phyloP scores from a whole-genome alignment of 768 basidiomycete genomes.

The Boletales sp. region DNA sequence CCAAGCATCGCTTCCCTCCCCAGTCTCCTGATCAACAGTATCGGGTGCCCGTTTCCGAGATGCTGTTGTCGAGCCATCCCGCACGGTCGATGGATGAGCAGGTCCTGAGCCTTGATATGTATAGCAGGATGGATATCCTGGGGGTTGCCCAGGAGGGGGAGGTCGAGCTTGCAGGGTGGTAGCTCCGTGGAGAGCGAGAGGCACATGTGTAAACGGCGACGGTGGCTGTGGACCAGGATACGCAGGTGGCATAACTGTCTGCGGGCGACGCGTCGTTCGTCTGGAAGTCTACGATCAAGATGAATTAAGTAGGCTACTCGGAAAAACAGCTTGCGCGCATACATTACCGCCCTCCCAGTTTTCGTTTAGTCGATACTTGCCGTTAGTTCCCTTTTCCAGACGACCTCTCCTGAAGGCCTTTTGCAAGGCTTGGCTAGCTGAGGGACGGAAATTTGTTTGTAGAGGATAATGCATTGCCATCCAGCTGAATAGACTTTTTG shows the following conservation, averaged over 20 bases:
- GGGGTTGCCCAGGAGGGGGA: constrained; percentile 27
- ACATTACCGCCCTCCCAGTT: constrained; percentile 82
- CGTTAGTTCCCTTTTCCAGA: constrained; percentile 68
- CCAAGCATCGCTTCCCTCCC: constrained; percentile 60
- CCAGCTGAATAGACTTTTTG: constrained; percentile 81
- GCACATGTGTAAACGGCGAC: constrained; percentile 62
- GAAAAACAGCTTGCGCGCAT: constrained; percentile 27
- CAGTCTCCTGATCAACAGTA: constrained; percentile 29
- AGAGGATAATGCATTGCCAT: constrained; percentile 81
- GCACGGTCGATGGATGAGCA: neutral
- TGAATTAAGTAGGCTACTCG: constrained; percentile 5
- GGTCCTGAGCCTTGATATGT: constrained; percentile 20
- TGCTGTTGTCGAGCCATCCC: constrained; percentile 1
- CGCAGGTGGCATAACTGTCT: constrained; percentile 38
- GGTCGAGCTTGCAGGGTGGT: constrained; percentile 35
- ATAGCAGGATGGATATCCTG: constrained; percentile 42
- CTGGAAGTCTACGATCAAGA: constrained; percentile 56
- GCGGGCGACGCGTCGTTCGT: constrained; percentile 77
- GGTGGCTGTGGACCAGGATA: constrained; percentile 30
- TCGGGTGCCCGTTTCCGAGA: constrained; percentile 13
- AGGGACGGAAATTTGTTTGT: constrained; percentile 86
- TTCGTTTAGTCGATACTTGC: constrained; percentile 73
- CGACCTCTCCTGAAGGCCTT: constrained; percentile 82
- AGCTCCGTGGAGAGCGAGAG: constrained; percentile 34
- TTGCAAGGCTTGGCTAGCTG: constrained; percentile 84